A percentile compares a stretch with the other conserved stretches of the same genome.
Conservation (phyloP, 1,284 basidiomycete genomes). For the Irpex sp. region DNA sequence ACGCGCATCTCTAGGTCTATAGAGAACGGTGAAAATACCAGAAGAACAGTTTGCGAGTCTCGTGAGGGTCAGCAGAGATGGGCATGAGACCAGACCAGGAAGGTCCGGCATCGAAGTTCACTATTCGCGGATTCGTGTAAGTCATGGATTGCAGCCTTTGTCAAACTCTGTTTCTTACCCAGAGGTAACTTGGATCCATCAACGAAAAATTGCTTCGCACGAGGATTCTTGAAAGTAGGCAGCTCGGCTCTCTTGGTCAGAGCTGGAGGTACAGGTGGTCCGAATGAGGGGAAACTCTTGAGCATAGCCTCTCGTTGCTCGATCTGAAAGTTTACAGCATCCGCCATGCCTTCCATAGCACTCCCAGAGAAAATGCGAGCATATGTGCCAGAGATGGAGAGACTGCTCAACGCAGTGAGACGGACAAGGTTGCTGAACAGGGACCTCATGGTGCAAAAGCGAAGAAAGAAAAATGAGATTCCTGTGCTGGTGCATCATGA, state of each 20-base stretch:
- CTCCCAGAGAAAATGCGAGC: constrained; percentile 16
- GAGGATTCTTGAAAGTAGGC: constrained; percentile 28
- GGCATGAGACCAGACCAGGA: constrained; percentile 37
- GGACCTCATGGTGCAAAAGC: background rate
- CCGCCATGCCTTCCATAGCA: constrained; percentile 37
- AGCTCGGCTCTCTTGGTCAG: constrained; percentile 18
- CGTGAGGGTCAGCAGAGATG: constrained; percentile 28
- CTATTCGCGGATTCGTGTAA: constrained; percentile 11
- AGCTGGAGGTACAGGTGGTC: constrained; percentile 23
- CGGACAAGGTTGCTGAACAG: background rate
- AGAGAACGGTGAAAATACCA: constrained; percentile 23
- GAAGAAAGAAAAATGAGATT: background rate
- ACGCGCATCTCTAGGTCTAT: background rate
- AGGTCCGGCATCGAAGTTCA: constrained; percentile 35
- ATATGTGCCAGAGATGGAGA: background rate
- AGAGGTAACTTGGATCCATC: constrained; percentile 29
- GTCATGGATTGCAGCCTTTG: constrained; percentile 15
- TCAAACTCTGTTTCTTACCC: constrained; percentile 13
- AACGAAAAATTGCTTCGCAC: constrained; percentile 27
- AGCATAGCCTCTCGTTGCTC: constrained; percentile 40
- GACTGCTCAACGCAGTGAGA: background rate
- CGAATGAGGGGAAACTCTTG: constrained; percentile 30
- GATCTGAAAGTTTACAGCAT: constrained; percentile 38
- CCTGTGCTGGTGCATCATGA: background rate
- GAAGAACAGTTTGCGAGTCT: constrained; percentile 41